phyloP scores from a whole-genome alignment of 345 rosid genomes.

The Pistacia vera region DNA sequence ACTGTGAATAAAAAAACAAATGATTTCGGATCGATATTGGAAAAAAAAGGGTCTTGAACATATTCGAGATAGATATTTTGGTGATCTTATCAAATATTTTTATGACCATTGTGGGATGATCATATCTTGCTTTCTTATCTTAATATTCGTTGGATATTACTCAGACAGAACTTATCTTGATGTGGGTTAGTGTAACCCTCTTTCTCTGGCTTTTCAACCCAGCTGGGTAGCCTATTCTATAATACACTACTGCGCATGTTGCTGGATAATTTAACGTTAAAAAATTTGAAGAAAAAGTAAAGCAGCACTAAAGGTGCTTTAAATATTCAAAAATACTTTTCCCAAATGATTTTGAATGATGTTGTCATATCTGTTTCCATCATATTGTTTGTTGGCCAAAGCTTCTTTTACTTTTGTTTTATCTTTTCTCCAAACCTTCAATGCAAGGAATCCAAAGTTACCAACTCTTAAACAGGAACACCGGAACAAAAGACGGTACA shows the following conservation, averaged over 20 bases:
- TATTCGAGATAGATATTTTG: too few relatives aligned
- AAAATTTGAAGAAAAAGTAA: neutral
- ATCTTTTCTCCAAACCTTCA: neutral
- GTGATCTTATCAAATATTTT: too few relatives aligned
- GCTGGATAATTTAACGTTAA: neutral
- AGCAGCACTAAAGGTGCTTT: neutral
- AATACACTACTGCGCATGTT: neutral
- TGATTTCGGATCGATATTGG: too few relatives aligned
- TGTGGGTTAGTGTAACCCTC: neutral
- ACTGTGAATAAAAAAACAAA: neutral
- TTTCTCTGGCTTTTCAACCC: neutral
- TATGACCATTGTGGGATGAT: too few relatives aligned
- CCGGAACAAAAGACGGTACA: too few relatives aligned
- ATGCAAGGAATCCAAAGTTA: constrained; percentile 15
- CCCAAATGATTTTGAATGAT: constrained; percentile 16
- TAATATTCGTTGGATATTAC: neutral
- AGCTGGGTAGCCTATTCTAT: neutral
- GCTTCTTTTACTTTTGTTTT: constrained; percentile 21
- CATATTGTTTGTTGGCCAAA: constrained; percentile 21
- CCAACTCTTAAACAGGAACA: neutral
- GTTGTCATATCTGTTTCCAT: constrained; percentile 12
- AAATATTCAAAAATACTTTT: neutral
- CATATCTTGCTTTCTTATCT: too few relatives aligned
- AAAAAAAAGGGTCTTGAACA: too few relatives aligned
- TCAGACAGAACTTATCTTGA: neutral